Conservation (phyloP, 148 eudicot species). For the Vaccinium corymbosum region DNA sequence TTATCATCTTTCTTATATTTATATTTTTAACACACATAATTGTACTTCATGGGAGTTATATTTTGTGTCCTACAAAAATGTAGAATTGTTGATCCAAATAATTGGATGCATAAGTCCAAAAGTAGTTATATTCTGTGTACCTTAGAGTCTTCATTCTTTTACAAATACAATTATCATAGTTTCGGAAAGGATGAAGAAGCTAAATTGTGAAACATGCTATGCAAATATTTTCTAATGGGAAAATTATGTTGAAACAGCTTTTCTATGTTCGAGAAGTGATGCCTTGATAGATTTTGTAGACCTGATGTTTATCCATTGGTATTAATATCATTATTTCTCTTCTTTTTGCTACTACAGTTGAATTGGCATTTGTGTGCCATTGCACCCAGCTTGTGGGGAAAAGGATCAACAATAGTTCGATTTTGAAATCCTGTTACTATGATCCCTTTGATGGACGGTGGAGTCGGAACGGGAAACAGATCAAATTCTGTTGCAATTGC, state of each 20-base stretch:
- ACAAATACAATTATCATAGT: neutral
- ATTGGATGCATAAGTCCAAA: neutral
- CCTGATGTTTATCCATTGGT: neutral
- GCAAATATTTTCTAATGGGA: neutral
- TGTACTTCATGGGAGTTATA: neutral
- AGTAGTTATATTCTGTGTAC: neutral
- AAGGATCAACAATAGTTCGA: neutral
- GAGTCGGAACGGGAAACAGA: slow-evolving; percentile 88
- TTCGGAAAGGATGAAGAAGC: neutral
- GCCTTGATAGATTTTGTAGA: neutral
- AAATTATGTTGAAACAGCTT: neutral
- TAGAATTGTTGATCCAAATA: neutral
- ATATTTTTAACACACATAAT: neutral
- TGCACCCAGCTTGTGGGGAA: neutral
- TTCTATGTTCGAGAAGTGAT: neutral
- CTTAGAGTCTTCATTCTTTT: neutral
- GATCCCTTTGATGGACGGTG: slow-evolving; percentile 30
- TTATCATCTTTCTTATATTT: neutral
- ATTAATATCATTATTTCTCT: no score
- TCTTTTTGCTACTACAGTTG: neutral
- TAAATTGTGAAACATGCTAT: neutral
- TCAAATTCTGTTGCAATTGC: slow-evolving; percentile 91
- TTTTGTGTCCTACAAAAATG: neutral
- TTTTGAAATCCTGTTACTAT: neutral
- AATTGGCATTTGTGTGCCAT: neutral